Evolutionary conservation across 192 early-diverging fungal species (phyloP), one percentile per base, ranked within the genome.

Genomic region (Backusella luteola): DNA sequence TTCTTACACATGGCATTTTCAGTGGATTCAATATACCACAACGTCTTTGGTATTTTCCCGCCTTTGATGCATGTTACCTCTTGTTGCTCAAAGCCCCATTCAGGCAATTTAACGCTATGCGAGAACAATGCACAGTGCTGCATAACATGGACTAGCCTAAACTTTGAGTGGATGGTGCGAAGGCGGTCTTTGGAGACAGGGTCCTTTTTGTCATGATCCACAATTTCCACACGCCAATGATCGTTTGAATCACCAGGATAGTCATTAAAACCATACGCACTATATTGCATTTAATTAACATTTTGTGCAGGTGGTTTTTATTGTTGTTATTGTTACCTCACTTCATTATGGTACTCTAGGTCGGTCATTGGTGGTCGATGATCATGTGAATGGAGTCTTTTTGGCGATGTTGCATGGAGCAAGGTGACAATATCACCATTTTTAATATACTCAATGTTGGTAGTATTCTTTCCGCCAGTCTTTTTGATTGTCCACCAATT

Each of bases 11-110:
- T 49, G 23, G 69, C 34, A 73, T 91, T 84, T 36, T 76, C 42
- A 76, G 85, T 96, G 11, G 86, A 85, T 46, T 97, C 96, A 71
- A 97, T 87, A 67, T 85, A 90, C 95, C 95, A 99, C 29, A 89
- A 73, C 15, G 93, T 93, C 77, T 89, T 88, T 56, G 88, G 80
- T 26, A 90, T 81, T 70, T 87, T 87, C 44, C 90, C 86, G 41
- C 90, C 91, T 77, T 96, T 96, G 85, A 97, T 97, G 67, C 98
- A 97, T 29, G 96, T 97, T 42, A 98, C 92, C 75, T 99, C 96
- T 74, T 94, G 92, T 83, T 97, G 96, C 39, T 90, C 92, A 80
- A 90, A 98, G 19, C 90, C 97, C 96, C 96, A 99, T 73, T 94
- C 91, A 69, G 97, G 97, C 34, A 99, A 87, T 81, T 92, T 88